Conservation (phyloP, 148 eudicot species). For the Arctostaphylos glauca region DNA sequence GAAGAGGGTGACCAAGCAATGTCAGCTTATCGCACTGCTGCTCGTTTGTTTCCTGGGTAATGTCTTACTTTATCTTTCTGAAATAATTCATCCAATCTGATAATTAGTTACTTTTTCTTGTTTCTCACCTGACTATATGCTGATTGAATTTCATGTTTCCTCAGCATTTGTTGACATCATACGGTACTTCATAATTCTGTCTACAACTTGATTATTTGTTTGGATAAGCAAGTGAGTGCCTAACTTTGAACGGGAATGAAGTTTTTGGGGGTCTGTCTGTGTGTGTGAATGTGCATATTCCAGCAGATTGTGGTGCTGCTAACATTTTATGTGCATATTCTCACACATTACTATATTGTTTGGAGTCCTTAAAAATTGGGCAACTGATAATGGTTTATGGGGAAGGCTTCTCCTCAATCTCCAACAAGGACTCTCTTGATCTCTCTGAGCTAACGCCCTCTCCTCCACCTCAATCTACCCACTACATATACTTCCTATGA, state of each 20-base stretch:
- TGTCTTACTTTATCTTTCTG: background rate
- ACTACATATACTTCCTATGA: background rate
- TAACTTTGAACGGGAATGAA: background rate
- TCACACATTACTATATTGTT: background rate
- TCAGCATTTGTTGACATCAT: background rate
- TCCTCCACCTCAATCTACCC: background rate
- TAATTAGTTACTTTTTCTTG: background rate
- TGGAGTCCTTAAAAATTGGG: background rate
- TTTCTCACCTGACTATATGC: background rate
- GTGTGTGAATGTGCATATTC: background rate
- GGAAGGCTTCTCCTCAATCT: background rate
- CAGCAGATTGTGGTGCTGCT: too few species aligned
- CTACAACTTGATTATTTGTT: background rate
- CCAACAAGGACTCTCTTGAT: background rate
- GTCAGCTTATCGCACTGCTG: slow-evolving; percentile 96
- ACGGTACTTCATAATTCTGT: background rate
- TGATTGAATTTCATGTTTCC: background rate
- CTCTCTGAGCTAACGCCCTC: too few species aligned
- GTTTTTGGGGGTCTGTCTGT: background rate
- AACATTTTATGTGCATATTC: background rate
- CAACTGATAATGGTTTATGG: background rate
- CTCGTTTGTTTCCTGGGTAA: slow-evolving; percentile 99
- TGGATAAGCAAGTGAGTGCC: background rate
- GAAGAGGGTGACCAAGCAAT: slow-evolving; percentile 99
- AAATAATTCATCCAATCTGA: background rate